Percentiles rank a stretch among this genome's conserved stretches.
Evolutionary conservation across 306 rosid genomes (phyloP).

Genomic region (Begonia peltatifolia): DNA sequence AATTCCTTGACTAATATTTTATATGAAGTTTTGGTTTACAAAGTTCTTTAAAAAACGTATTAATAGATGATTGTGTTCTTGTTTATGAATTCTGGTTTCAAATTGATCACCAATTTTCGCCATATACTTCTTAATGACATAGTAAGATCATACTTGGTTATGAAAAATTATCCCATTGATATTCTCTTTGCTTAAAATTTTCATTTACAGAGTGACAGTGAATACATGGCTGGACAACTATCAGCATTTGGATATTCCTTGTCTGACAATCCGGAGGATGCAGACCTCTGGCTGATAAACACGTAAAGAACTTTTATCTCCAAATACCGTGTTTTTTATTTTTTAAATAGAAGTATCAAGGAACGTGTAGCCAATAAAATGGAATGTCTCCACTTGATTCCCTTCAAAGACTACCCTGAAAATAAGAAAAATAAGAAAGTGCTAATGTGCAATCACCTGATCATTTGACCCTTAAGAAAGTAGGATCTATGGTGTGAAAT

Average conservation of each 20-base stretch:
- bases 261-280: constrained; percentile 65
- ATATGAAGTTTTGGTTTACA: too few species aligned
- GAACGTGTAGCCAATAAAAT: too few species aligned
- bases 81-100: not conserved
- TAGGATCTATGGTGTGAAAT: too few species aligned
- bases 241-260: constrained; percentile 80
- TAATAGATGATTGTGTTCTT: not conserved
- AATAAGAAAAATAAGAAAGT: too few species aligned
- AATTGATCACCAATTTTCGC: not conserved
- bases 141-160: not conserved
- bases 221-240: constrained; percentile 98
- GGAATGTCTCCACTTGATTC: too few species aligned
- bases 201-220: constrained; percentile 72
- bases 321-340: not conserved
- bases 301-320: constrained; percentile 38
- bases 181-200: not conserved
- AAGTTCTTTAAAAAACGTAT: not conserved
- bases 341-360: too few species aligned
- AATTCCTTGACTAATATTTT: too few species aligned
- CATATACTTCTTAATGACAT: not conserved
- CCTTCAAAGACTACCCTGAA: too few species aligned
- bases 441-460: too few species aligned
- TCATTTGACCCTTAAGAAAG: too few species aligned
- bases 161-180: not conserved
- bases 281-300: constrained; percentile 94